Percentiles rank a stretch among this genome's conserved stretches.
Evolutionary conservation across 495 filamentous ascomycete species (phyloP).

Genomic region (Glutinoglossum americanum): DNA sequence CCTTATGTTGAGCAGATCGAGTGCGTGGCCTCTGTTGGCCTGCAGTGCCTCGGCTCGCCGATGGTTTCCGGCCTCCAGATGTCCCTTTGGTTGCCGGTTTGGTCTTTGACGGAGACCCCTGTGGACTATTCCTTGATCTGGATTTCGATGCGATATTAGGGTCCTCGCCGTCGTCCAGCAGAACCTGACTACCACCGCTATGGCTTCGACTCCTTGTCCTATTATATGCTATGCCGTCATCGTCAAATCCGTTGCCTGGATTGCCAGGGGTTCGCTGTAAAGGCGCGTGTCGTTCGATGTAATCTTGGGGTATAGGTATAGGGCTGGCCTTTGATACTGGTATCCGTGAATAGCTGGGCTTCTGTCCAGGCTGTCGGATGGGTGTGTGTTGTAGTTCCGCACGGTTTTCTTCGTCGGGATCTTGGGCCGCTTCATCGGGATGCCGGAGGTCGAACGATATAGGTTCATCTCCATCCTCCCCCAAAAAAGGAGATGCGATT

Average conservation of each 20-base stretch:
- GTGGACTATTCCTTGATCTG: slow-evolving; percentile 20
- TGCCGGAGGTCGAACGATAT: slow-evolving; percentile 4
- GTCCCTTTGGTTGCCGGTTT: slow-evolving; percentile 23
- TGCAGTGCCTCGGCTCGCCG: slow-evolving; percentile 19
- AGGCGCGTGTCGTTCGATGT: slow-evolving; percentile 50
- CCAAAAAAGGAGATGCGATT: background rate
- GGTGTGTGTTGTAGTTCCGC: background rate
- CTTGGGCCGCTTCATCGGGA: slow-evolving; percentile 4
- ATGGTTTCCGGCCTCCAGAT: slow-evolving; percentile 19
- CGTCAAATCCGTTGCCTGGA: slow-evolving; percentile 30
- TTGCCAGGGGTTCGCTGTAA: slow-evolving; percentile 36
- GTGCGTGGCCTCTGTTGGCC: slow-evolving; percentile 16
- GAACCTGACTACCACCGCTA: slow-evolving; percentile 35
- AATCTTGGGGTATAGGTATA: slow-evolving; percentile 45
- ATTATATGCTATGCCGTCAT: slow-evolving; percentile 35
- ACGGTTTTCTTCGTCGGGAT: slow-evolving; percentile 1
- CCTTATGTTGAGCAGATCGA: slow-evolving; percentile 17
- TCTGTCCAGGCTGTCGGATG: slow-evolving; percentile 9
- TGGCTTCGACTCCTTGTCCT: slow-evolving; percentile 51
- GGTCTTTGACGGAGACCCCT: slow-evolving; percentile 19
- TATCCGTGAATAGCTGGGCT: slow-evolving; percentile 42
- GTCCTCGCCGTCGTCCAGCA: slow-evolving; percentile 31
- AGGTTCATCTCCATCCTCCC: slow-evolving; percentile 3
- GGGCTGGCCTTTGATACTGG: slow-evolving; percentile 62
- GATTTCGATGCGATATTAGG: slow-evolving; percentile 18